Evolutionary conservation across 2,329 filamentous ascomycete genomes (phyloP), one percentile per base, ranked within the genome.

Genomic region (Salinomyces thailandicus): DNA sequence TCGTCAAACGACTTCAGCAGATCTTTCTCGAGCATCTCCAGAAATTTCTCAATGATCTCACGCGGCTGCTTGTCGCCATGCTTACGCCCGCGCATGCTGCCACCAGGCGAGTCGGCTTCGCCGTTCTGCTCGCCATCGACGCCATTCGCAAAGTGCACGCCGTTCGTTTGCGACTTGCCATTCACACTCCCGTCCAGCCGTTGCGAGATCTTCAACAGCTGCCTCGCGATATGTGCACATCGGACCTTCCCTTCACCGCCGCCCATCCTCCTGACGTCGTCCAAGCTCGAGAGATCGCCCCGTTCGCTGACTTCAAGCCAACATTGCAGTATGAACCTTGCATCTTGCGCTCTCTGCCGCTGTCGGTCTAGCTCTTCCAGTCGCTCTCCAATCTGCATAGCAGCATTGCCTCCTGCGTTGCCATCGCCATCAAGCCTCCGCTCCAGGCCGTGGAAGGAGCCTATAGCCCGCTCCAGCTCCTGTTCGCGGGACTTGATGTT

Each of bases 1-100:
- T 93, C 85, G 67, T 98, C 93, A 62, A 98, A 98, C 54, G 95
- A 89, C 58, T 87, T 85, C 42, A 98, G 66, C 26, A 98, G 68
- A 55, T 98, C 91, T 57, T 96, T 93, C 61, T 98, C 91, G 40
- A 98, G 64, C 1, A 84, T 87, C 59, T 98, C 91, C 17, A 87
- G 84, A 60, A 96, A 98, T 59, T 94, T 95, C 62, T 98, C 91
- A 38, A 98, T 81, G 12, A 93, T 76, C 59, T 95, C 87, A 45
- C 85, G 76, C 2, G 45, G 53, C 35, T 47, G 50, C 29, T 49
- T 44, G 13, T 40, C 46, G 85, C 91, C 46, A 19, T 30, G 18
- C 15, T 43, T 47, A 8, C 33, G 41, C 27, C 33, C 39, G 9
- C 54, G 89, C 72, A 51, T 68, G 58, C 49, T 64, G 66, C 46